phyloP scores from a whole-genome alignment of 179 eudicot genomes.

The Spinacia oleracea region DNA sequence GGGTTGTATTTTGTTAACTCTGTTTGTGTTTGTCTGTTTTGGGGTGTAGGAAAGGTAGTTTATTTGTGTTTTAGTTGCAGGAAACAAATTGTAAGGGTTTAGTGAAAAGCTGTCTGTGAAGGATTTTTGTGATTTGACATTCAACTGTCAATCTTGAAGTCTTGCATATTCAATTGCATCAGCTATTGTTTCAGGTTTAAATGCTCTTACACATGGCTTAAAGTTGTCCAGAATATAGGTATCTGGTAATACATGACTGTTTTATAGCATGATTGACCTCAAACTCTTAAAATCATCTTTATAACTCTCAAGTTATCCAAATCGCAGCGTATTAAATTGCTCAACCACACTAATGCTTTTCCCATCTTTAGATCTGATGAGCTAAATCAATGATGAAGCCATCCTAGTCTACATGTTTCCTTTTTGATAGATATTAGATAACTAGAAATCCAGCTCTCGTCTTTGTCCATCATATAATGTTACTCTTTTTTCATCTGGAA shows the following conservation, averaged over 20 bases:
- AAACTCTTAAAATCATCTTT: too few relatives aligned
- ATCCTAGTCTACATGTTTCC: not conserved
- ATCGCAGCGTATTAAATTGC: too few relatives aligned
- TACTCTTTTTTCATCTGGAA: not conserved
- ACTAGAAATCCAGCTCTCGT: not conserved
- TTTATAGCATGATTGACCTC: not conserved
- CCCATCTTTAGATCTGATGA: not conserved
- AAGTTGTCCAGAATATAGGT: not conserved
- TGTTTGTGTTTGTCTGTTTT: not conserved
- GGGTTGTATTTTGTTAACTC: not conserved
- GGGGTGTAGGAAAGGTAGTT: not conserved
- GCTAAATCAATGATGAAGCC: not conserved
- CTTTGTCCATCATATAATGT: not conserved
- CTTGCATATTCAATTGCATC: not conserved
- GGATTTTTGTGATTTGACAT: not conserved
- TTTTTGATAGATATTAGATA: not conserved
- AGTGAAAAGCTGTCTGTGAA: too few relatives aligned
- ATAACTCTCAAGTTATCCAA: too few relatives aligned
- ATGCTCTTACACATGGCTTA: not conserved
- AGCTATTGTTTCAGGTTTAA: not conserved
- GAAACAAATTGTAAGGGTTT: not conserved
- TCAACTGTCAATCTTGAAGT: not conserved
- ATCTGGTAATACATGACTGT: not conserved
- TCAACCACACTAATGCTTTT: too few relatives aligned
- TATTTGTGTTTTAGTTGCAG: not conserved